Evolutionary conservation across 2,329 filamentous ascomycete species (phyloP), one percentile per base, ranked within the genome.

Genomic region (Lomentospora prolificans): DNA sequence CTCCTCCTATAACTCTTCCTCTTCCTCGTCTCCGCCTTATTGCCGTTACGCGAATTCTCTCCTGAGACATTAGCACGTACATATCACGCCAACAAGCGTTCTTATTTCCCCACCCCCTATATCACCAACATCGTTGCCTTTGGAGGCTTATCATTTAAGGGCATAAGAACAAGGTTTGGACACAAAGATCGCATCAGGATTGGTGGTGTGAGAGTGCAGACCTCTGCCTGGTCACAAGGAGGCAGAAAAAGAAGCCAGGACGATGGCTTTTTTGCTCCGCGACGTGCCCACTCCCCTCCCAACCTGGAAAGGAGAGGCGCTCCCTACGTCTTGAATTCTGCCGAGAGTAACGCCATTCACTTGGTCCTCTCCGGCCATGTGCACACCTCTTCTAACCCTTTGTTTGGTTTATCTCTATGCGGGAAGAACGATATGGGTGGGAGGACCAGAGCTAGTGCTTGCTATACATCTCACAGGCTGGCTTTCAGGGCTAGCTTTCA

Each of bases 31-130:
- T 6, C 7, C 30, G 30, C 30, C n/a, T n/a, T n/a, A n/a, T n/a
- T 33, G 30, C 44, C 19, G 12, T 10, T 48, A 48, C 44, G 44
- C 22, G 44, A 48, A 48, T 22, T 48, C 44, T 48, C 44, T 25
- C 44, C 44, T 48, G 44, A 48, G 44, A 48, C 44, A 27, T 22
- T 48, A 48, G 44, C 44, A 48, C 44, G 17, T 22, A 48, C 44
- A 48, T 48, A 48, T 25, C 44, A 48, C 22, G 44, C 44, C 44
- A 48, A 25, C 44, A 48, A 22, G 24, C 19, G 44, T 22, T 22
- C 17, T 19, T 22, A 10, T 25, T 22, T 19, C 44, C 44, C 17
- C 44, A 22, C 44, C 44, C 44, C 44, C 44, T 48, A 25, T 48
- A 48, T 22, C 44, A 48, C 44, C 36, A 41, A 48, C 17, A 22